A percentile compares a stretch with the other conserved stretches of the same genome.
These are phyloP conservation scores for Termitomyces heimii DNA, from an alignment of 768 basidiomycete genomes.

Conservation along the genomic window DNA sequence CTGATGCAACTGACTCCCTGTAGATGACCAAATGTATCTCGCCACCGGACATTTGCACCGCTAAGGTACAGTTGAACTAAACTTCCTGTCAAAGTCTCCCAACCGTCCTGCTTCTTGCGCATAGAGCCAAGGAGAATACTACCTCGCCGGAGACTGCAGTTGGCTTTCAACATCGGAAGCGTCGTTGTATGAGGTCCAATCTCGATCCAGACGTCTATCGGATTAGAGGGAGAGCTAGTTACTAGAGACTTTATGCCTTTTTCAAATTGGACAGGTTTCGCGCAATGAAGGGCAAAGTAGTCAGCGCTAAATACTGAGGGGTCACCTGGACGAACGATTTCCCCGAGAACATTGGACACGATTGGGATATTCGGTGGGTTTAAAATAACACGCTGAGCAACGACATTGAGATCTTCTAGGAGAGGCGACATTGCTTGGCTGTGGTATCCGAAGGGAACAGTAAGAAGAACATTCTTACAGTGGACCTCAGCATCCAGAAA, in stretches of 20 bases:
- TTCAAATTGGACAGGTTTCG: slow-evolving; percentile 50
- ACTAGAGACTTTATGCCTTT: slow-evolving; percentile 40
- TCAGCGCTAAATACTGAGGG: slow-evolving; percentile 35
- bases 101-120: slow-evolving; percentile 35
- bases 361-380: slow-evolving; percentile 50
- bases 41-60: slow-evolving; percentile 43
- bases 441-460: slow-evolving; percentile 62
- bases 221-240: slow-evolving; percentile 16
- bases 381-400: slow-evolving; percentile 32
- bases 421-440: slow-evolving; percentile 58
- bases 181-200: slow-evolving; percentile 58
- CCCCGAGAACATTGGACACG: slow-evolving; percentile 56
- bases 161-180: slow-evolving; percentile 50
- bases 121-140: slow-evolving; percentile 44
- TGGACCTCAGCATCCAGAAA: slow-evolving; percentile 28
- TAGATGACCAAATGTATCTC: slow-evolving; percentile 43
- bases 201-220: slow-evolving; percentile 53
- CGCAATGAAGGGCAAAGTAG: slow-evolving; percentile 58
- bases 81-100: slow-evolving; percentile 37
- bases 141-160: slow-evolving; percentile 23
- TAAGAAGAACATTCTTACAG: slow-evolving; percentile 38
- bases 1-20: slow-evolving; percentile 34
- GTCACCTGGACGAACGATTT: slow-evolving; percentile 48
- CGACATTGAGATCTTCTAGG: slow-evolving; percentile 36
- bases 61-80: slow-evolving; percentile 45